phyloP scores from a whole-genome alignment of 176 grass and related monocot genomes.

The Coix lacrymajobi region DNA sequence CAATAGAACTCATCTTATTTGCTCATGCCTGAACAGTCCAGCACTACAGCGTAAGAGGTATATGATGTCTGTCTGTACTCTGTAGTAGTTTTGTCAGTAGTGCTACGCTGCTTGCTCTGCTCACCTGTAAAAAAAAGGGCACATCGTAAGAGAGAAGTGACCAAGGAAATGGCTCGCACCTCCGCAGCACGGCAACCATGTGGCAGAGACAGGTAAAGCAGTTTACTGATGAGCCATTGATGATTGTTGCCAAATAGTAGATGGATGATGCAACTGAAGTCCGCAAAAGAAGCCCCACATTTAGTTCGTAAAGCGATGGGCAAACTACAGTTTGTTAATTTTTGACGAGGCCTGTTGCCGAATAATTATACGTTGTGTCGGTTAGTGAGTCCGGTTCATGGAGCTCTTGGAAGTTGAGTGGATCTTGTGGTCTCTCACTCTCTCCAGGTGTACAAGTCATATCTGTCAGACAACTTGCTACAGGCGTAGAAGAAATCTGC shows the following conservation, averaged over 20 bases:
- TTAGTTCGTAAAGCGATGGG: background rate
- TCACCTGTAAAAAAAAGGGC: background rate
- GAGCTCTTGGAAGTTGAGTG: background rate
- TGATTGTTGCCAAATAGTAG: background rate
- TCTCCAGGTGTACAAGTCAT: background rate
- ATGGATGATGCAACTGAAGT: background rate
- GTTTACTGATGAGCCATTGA: background rate
- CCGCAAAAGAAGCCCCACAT: background rate
- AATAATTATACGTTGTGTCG: conserved; percentile 1
- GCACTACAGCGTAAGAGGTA: background rate
- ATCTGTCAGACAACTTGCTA: background rate
- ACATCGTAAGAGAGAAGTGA: background rate
- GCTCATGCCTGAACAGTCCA: background rate
- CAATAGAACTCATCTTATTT: background rate
- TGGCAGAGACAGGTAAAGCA: background rate
- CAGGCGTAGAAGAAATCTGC: background rate
- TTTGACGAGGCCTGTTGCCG: background rate
- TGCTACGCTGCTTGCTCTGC: background rate
- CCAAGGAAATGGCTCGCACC: background rate
- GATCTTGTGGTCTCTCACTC: background rate
- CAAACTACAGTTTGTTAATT: background rate
- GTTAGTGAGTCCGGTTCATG: background rate
- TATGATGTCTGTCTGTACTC: background rate
- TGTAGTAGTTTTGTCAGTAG: background rate
- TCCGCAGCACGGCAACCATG: background rate